These are phyloP conservation scores for Gnomoniopsis sp. DNA, from an alignment of 2,329 filamentous ascomycete species.

Conservation along the genomic window DNA sequence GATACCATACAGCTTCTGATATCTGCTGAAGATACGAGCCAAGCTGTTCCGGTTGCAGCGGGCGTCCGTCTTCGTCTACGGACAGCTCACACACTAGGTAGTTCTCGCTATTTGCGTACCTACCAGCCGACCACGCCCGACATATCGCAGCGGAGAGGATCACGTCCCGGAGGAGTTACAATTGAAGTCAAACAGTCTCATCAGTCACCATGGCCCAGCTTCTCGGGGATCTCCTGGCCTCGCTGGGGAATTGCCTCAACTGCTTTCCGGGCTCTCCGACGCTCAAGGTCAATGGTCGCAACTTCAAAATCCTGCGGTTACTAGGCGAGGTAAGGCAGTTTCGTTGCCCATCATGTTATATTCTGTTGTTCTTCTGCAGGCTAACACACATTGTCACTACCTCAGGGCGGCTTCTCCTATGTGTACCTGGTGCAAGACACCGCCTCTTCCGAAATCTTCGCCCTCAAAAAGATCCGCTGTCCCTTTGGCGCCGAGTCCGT, in stretches of 20 bases:
- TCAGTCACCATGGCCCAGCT: conserved; percentile 68
- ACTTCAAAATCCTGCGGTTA: conserved; percentile 92
- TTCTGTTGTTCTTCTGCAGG: background rate
- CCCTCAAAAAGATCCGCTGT: conserved; percentile 98
- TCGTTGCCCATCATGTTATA: background rate
- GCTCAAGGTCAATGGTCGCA: conserved; percentile 90
- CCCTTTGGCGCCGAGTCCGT: conserved; percentile 97
- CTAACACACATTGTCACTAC: background rate
- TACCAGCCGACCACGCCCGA: background rate
- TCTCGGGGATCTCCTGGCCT: conserved; percentile 84
- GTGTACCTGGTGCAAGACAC: conserved; percentile 98
- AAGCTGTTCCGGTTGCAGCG: too few relatives aligned
- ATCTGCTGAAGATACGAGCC: too few relatives aligned
- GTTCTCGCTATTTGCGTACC: too few relatives aligned
- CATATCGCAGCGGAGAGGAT: background rate
- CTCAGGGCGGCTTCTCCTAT: conserved; percentile 92
- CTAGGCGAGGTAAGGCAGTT: conserved; percentile 74
- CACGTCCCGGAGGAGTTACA: background rate
- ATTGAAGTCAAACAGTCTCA: background rate
- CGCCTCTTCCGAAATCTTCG: conserved; percentile 76
- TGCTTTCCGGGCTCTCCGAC: conserved; percentile 95
- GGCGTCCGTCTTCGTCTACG: too few relatives aligned
- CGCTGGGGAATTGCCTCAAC: conserved; percentile 89
- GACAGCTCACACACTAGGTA: too few relatives aligned
- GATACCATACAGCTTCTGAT: too few relatives aligned